phyloP scores from a whole-genome alignment of 2,329 filamentous ascomycete species.

The Aspergillus terreus region DNA sequence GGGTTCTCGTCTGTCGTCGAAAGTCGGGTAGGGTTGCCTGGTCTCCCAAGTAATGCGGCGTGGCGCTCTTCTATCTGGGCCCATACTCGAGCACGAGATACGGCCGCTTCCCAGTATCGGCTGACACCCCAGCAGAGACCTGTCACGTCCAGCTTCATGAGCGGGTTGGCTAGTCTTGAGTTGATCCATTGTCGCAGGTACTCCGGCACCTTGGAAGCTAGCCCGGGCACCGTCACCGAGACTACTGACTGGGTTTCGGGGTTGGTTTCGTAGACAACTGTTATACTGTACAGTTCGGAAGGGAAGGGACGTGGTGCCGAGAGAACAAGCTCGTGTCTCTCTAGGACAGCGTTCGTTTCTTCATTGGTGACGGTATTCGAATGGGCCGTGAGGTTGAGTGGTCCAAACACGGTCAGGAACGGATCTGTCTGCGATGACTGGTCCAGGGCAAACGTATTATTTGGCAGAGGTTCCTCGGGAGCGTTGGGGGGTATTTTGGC shows the following conservation, averaged over 20 bases:
- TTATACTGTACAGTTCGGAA: slow-evolving; percentile 28
- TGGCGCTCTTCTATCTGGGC: slow-evolving; percentile 28
- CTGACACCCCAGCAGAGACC: slow-evolving; percentile 42
- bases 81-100: slow-evolving; percentile 38
- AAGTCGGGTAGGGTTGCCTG: neutral
- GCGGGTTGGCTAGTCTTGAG: slow-evolving; percentile 29
- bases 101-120: slow-evolving; percentile 39
- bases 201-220: slow-evolving; percentile 24
- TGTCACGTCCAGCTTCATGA: slow-evolving; percentile 36
- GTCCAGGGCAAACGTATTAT: slow-evolving; percentile 62
- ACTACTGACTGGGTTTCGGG: slow-evolving; percentile 31
- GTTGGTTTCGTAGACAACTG: slow-evolving; percentile 33
- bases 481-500: slow-evolving; percentile 21
- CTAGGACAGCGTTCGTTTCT: slow-evolving; percentile 18
- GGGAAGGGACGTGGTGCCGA: slow-evolving; percentile 36
- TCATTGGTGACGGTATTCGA: slow-evolving; percentile 23
- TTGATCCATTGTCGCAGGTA: slow-evolving; percentile 33
- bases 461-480: slow-evolving; percentile 45
- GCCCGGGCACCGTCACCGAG: slow-evolving; percentile 27
- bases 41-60: slow-evolving; percentile 7
- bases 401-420: slow-evolving; percentile 68
- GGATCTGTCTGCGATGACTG: slow-evolving; percentile 56
- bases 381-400: slow-evolving; percentile 52
- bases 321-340: slow-evolving; percentile 35
- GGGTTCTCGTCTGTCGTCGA: slow-evolving; percentile 2